These are phyloP conservation scores for Rhodotorula mucilaginosa DNA, from an alignment of 1,284 basidiomycete species.

Conservation along the genomic window DNA sequence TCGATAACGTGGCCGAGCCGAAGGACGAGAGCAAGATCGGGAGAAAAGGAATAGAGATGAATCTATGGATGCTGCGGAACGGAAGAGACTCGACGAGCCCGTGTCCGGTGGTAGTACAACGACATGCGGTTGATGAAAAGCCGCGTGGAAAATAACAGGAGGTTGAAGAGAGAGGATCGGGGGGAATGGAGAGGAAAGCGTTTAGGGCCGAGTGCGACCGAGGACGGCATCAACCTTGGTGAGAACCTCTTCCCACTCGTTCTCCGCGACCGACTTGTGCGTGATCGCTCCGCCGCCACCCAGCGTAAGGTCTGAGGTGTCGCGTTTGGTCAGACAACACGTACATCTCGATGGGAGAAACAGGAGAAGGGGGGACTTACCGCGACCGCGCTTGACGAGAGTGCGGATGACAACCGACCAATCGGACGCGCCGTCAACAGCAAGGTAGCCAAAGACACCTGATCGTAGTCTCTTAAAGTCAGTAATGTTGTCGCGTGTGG, in stretches of 20 bases:
- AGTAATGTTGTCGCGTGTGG: too few relatives aligned
- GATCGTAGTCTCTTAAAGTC: neutral
- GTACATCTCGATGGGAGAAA: neutral
- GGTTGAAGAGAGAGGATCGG: too few relatives aligned
- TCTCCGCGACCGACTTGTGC: constrained; percentile 77
- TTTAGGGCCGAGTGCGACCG: neutral
- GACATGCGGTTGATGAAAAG: neutral
- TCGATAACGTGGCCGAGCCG: too few relatives aligned
- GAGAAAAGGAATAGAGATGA: too few relatives aligned
- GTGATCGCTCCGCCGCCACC: constrained; percentile 97
- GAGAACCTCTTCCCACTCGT: constrained; percentile 92
- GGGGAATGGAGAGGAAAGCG: neutral
- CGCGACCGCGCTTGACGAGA: constrained; percentile 70
- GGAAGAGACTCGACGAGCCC: too few relatives aligned
- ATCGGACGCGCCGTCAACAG: constrained; percentile 81
- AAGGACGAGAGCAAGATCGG: too few relatives aligned
- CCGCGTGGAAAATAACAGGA: neutral
- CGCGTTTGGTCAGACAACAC: neutral
- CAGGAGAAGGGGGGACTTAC: constrained; percentile 27
- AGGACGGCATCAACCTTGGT: constrained; percentile 63
- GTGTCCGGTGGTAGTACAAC: too few relatives aligned
- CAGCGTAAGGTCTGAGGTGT: constrained; percentile 52
- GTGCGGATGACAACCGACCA: constrained; percentile 90
- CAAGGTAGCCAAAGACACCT: constrained; percentile 86
- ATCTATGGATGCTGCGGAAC: too few relatives aligned